Conservation (phyloP, 2,329 filamentous ascomycete genomes). For the Hypoxylon sp. region DNA sequence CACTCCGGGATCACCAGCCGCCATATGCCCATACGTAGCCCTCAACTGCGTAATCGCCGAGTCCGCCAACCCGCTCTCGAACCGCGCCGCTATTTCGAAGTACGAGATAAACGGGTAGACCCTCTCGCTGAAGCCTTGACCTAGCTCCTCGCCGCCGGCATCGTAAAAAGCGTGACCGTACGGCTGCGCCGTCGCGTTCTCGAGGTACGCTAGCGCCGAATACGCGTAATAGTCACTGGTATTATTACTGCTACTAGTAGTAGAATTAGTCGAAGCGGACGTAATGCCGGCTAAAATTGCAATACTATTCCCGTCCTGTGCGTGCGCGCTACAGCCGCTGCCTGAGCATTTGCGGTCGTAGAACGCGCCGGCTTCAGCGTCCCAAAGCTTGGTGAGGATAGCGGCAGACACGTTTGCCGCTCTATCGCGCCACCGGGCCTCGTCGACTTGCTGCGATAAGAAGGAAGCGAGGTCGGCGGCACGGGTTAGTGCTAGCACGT, state of each 20-base stretch:
- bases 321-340: conserved; percentile 56
- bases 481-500: conserved; percentile 60
- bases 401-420: conserved; percentile 54
- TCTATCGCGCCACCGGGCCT: conserved; percentile 56
- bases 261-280: conserved; percentile 36
- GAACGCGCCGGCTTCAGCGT: conserved; percentile 59
- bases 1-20: conserved; percentile 58
- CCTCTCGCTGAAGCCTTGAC: conserved; percentile 56
- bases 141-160: conserved; percentile 54
- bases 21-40: conserved; percentile 65
- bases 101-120: conserved; percentile 67
- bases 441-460: conserved; percentile 52
- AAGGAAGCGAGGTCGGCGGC: conserved; percentile 59
- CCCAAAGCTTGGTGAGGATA: conserved; percentile 58
- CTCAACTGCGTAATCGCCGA: conserved; percentile 61
- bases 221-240: conserved; percentile 51
- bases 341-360: conserved; percentile 56
- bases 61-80: conserved; percentile 52
- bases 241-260: too few species aligned
- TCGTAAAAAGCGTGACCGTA: conserved; percentile 69
- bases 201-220: conserved; percentile 58
- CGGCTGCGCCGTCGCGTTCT: conserved; percentile 51
- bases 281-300: conserved; percentile 58
- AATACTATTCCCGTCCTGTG: conserved; percentile 66
- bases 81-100: conserved; percentile 66